Evolutionary conservation across 345 rosid genomes (phyloP).

Genomic region (Sisymbrium altissimum): DNA sequence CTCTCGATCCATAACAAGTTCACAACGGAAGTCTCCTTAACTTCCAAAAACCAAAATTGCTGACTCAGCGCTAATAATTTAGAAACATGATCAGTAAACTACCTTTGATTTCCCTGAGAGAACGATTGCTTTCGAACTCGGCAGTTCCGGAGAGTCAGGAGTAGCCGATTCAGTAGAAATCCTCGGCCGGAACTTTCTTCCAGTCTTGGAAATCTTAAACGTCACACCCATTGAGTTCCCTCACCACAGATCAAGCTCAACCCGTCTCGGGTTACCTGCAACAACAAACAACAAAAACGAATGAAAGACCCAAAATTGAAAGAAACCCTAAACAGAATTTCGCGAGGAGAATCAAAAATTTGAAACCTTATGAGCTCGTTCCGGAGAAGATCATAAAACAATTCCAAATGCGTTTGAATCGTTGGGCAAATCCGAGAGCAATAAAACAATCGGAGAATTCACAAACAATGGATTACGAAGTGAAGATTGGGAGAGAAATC

Average conservation of each 20-base stretch:
- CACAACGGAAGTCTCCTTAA: no score
- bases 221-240: conserved; percentile 54
- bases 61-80: not conserved
- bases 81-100: not conserved
- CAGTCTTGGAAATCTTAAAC: conserved; percentile 65
- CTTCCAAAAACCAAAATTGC: no score
- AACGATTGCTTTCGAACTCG: conserved; percentile 35
- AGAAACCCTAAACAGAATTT: not conserved
- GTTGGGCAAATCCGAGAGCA: not conserved
- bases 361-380: conserved; percentile 28
- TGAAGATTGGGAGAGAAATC: not conserved
- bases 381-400: not conserved
- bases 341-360: not conserved
- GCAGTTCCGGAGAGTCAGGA: conserved; percentile 39
- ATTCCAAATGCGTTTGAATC: not conserved
- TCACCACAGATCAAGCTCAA: conserved; percentile 14
- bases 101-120: conserved; percentile 46
- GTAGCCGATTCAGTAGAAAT: conserved; percentile 37
- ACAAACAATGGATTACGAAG: not conserved
- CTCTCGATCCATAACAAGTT: no score
- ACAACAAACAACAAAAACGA: not conserved
- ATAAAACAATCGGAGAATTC: not conserved
- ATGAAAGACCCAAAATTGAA: not conserved
- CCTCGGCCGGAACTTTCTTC: conserved; percentile 58
- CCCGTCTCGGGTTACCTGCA: not conserved